A percentile compares a stretch with the other conserved stretches of the same genome.
Evolutionary conservation across 2,329 filamentous ascomycete species (phyloP).

Genomic region (Ilyonectria sp.): DNA sequence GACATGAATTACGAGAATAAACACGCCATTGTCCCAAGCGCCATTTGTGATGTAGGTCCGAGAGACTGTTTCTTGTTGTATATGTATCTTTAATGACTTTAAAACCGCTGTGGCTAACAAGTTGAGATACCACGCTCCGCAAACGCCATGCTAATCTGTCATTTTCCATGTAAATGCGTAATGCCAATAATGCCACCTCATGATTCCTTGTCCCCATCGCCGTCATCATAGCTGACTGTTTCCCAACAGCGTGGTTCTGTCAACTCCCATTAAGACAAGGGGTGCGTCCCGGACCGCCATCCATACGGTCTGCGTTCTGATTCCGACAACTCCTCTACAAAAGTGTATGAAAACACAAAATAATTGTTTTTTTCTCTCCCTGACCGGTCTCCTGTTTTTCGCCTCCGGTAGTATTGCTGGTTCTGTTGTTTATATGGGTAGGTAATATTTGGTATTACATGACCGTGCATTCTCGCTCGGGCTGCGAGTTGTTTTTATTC

Average conservation of each 20-base stretch:
- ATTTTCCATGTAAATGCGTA: constrained; percentile 28
- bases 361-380: constrained; percentile 5
- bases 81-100: not conserved
- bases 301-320: not conserved
- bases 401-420: not conserved
- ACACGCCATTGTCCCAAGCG: not conserved
- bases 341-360: constrained; percentile 33
- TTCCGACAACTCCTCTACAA: constrained; percentile 33
- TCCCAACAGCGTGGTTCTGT: not conserved
- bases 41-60: not conserved
- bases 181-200: constrained; percentile 14
- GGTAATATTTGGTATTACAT: constrained; percentile 55
- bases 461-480: constrained; percentile 64
- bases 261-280: constrained; percentile 9
- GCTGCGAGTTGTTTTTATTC: constrained; percentile 54
- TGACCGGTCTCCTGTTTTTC: not conserved
- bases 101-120: constrained; percentile 8
- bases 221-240: not conserved
- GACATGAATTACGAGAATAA: not conserved
- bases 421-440: constrained; percentile 5
- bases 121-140: not conserved
- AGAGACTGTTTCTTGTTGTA: not conserved
- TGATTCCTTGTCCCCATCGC: not conserved
- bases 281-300: not conserved
- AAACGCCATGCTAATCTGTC: constrained; percentile 31